Evolutionary conservation across 2,329 filamentous ascomycete genomes (phyloP), one percentile per base, ranked within the genome.

Genomic region (Fusarium clavum): DNA sequence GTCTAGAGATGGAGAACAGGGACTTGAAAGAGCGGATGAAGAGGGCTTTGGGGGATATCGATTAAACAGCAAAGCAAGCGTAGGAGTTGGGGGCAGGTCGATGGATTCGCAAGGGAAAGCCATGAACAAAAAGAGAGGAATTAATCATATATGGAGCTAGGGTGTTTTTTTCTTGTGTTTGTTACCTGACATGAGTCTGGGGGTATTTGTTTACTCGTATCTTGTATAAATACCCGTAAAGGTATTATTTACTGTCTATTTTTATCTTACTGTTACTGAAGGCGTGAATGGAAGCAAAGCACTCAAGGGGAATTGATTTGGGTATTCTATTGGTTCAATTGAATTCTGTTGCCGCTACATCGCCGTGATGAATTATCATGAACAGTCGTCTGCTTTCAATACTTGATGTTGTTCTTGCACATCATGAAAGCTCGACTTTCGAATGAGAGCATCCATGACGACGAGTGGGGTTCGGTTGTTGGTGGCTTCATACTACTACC

Each of bases 1-100:
- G 94, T 66, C 86, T 91, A n/a, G 87, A 90, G 77, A 83, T 86
- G 57, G 91, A 94, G 81, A 94, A 94, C 76, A 87, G 91, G 71
- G 89, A 92, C 70, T 80, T 96, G 64, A 84, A 88, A 61, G 85
- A 86, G 18, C 86, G 90, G 80, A 81, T 94, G 61, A 90, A 79
- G 70, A 75, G 81, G 64, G 74, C 65, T 66, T 62, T 59, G 51
- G 74, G 52, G 48, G 69, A 78, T 34, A 49, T 72, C 24, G 77
- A 77, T 55, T 78, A 67, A 66, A 55, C 61, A 57, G 53, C 34
- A 57, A 47, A 25, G 48, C 32, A 53, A 53, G 49, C 49, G 49
- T 30, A 41, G 66, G 54, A 52, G 52, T 52, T 57, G 34, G 54
- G 27, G 57, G 43, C 22, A 27, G 57, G 48, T 16, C 27, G 57